A percentile compares a stretch with the other conserved stretches of the same genome.
Conservation (phyloP, 208 protist genomes). For the Trypanosoma cruzi region DNA sequence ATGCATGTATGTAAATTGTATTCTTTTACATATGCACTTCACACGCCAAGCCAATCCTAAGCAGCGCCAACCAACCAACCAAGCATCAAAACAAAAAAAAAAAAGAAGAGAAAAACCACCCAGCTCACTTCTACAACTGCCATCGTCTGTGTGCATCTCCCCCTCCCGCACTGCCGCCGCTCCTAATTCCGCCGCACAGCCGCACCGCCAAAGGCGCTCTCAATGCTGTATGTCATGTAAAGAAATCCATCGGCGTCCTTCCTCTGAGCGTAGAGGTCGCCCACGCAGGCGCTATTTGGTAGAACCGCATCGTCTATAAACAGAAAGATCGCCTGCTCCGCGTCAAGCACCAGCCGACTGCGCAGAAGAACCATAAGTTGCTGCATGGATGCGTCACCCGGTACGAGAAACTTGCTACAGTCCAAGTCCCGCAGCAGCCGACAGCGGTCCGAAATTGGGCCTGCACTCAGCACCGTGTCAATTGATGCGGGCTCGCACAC, state of each 20-base stretch:
- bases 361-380: conserved; percentile 92
- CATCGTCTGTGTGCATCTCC: background rate
- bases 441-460: conserved; percentile 20
- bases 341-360: conserved; percentile 80
- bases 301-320: conserved; percentile 82
- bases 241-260: conserved; percentile 89
- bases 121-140: background rate
- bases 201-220: conserved; percentile 84
- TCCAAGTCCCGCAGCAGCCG: conserved; percentile 26
- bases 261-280: conserved; percentile 84
- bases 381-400: conserved; percentile 65
- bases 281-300: conserved; percentile 71
- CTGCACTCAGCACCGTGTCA: conserved; percentile 8
- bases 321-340: conserved; percentile 92
- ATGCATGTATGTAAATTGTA: too few relatives aligned
- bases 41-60: background rate
- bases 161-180: background rate
- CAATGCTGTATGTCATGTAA: conserved; percentile 75
- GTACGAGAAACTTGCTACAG: conserved; percentile 55
- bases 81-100: background rate
- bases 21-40: conserved; percentile 13
- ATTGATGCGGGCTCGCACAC: conserved; percentile 84
- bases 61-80: background rate
- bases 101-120: background rate
- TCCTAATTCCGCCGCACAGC: background rate